Evolutionary conservation across 2,329 filamentous ascomycete genomes (phyloP), one percentile per base, ranked within the genome.

Genomic region (Hirsutella thompsonii): DNA sequence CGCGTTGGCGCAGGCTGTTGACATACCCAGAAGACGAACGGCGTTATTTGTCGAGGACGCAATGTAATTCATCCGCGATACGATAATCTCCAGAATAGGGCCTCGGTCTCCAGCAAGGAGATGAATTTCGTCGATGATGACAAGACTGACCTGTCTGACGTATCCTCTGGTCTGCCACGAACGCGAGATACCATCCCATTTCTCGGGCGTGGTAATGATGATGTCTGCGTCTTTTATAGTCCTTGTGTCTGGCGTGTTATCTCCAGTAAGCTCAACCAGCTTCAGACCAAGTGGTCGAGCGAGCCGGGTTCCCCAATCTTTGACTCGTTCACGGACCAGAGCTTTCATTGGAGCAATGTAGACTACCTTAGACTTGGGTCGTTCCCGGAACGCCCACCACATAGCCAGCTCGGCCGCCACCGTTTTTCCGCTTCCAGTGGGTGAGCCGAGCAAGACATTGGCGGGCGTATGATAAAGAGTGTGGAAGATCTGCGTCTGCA

Each of bases 261-360:
- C 92, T 68, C 70, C 89, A 11, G 93, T 98, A 66, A 98, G 68
- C 62, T 98, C 92, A 14, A 98, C 92, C 18, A 98, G 69, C 60
- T 87, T 93, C 47, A 96, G 60, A 0, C 89, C 88, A 66, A 96
- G 79, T 1, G 88, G 85, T 1, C 71, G 69, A 1, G 88, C 86
- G 28, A 98, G 72, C 14, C 92, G 79, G 44, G 75, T 75, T 11
- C 83, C 78, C 93, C 92, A 98, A 56, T 98, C 93, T 54, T 94
- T 84, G 20, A 98, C 90, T 62, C 92, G 79, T 60, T 98, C 92
- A 3, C 92, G 85, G 18, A 98, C 92, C 26, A 98, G 78, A 0
- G 93, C 93, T 62, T 98, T 98, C 93, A 98, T 98, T 0, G 93
- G 93, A 2, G 92, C 92, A 56, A 98, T 96, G 59, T 98, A 98